Evolutionary conservation across 2,329 filamentous ascomycete genomes (phyloP), one percentile per base, ranked within the genome.

Genomic region (Coniochaeta ligniaria): DNA sequence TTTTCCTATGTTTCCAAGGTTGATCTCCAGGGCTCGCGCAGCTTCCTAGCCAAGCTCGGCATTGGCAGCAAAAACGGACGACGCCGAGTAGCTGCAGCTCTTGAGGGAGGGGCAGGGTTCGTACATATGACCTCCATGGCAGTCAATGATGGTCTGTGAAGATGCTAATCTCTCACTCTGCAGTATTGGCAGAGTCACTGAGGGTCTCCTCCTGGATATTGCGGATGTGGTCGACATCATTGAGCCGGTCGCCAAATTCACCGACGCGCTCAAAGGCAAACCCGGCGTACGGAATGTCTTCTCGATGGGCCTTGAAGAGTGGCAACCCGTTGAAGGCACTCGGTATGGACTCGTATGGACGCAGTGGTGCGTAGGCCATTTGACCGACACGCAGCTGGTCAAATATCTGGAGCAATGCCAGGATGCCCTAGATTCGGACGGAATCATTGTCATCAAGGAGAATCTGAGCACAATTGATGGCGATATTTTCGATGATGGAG

Each of bases 281-380:
- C 28, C 17, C 4, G 89, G 89, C 1, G 77, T 86, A 14, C 77
- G 83, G 2, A 75, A 80, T 24, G 81, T 96, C 20, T 88, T 85
- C 74, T 91, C 89, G 65, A 75, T 88, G 1, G 91, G 91, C 0
- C 76, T 96, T 1, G 88, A 96, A 72, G 80, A 83, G 31, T 96
- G 91, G 91, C 61, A 66, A 12, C 78, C 81, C 0, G 75, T 68
- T 0, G 67, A 74, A 2, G 76, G 70, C 11, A 67, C 73, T 9
- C 71, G 75, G 57, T 97, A 97, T 73, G 89, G 93, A 70, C 73
- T 96, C 54, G 86, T 97, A 63, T 96, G 91, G 91, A 88, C 84
- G 59, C 93, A 97, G 73, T 96, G 93, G 92, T 97, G 92, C 73
- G 74, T 94, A 8, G 89, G 91, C 26, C 89, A 97, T 72, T 76